Conservation (phyloP, 2,329 filamentous ascomycete genomes). For the Microcyclospora tardicrescens region DNA sequence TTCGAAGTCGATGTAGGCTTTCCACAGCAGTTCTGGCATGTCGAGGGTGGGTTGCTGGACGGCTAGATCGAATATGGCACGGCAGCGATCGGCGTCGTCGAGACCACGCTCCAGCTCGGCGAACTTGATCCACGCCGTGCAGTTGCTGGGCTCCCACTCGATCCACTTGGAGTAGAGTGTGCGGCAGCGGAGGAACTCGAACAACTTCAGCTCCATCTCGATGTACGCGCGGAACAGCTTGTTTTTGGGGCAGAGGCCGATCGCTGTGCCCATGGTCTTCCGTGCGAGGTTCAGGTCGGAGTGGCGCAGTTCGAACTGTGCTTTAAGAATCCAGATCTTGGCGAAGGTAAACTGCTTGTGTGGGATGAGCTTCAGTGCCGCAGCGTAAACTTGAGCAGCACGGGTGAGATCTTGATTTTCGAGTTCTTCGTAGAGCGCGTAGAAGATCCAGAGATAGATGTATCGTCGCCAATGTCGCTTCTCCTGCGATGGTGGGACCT, state of each 20-base stretch:
- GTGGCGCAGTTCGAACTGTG: slow-evolving; percentile 85
- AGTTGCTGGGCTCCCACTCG: slow-evolving; percentile 80
- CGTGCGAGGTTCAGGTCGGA: slow-evolving; percentile 66
- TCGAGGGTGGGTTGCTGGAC: slow-evolving; percentile 72
- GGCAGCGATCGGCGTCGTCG: slow-evolving; percentile 74
- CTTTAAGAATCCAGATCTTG: slow-evolving; percentile 89
- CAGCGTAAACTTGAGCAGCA: slow-evolving; percentile 79
- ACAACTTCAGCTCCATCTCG: slow-evolving; percentile 80
- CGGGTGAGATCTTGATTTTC: slow-evolving; percentile 66
- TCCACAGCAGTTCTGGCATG: slow-evolving; percentile 97
- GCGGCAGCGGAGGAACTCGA: slow-evolving; percentile 84
- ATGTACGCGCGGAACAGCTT: slow-evolving; percentile 91
- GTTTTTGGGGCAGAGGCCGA: slow-evolving; percentile 93
- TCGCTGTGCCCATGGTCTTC: slow-evolving; percentile 78
- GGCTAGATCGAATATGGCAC: slow-evolving; percentile 86
- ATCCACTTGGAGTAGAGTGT: slow-evolving; percentile 90
- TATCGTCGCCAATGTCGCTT: slow-evolving; percentile 96
- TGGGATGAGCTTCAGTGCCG: slow-evolving; percentile 75
- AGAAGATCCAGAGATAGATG: slow-evolving; percentile 97
- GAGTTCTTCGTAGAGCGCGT: slow-evolving; percentile 88
- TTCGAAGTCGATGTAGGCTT: slow-evolving; percentile 96
- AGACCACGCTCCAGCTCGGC: slow-evolving; percentile 84
- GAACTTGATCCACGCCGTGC: slow-evolving; percentile 91
- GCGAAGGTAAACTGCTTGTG: slow-evolving; percentile 97
- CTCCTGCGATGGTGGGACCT: slow-evolving; percentile 87